Percentiles rank a stretch among this genome's conserved stretches.
Conservation (phyloP, 2,329 filamentous ascomycete species). For the Penicillium sumatraense region DNA sequence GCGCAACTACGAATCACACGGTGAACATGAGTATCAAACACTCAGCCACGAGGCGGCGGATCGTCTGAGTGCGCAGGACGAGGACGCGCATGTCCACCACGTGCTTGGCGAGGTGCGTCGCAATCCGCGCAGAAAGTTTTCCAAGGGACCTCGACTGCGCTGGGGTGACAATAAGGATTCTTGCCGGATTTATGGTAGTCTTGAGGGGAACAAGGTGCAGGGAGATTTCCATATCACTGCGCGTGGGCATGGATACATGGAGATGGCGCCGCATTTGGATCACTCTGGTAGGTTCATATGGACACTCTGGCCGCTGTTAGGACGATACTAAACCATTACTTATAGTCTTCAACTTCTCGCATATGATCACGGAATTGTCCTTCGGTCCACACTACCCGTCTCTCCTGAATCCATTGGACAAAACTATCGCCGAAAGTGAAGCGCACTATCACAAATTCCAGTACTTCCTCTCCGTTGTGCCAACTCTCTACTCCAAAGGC, state of each 20-base stretch:
- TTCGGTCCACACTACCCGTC: conserved; percentile 97
- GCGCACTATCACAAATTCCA: conserved; percentile 93
- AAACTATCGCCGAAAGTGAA: conserved; percentile 77
- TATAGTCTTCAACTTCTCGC: conserved; percentile 93
- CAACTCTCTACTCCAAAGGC: conserved; percentile 82
- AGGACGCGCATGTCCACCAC: conserved; percentile 87
- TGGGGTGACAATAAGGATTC: conserved; percentile 66
- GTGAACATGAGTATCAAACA: conserved; percentile 60
- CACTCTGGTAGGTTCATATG: conserved; percentile 67
- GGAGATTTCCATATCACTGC: conserved; percentile 98
- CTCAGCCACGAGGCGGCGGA: conserved; percentile 67
- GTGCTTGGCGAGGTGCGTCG: conserved; percentile 76
- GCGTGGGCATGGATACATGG: conserved; percentile 90
- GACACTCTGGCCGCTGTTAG: not conserved
- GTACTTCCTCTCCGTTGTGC: conserved; percentile 95
- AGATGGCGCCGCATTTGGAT: conserved; percentile 78
- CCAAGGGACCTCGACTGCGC: conserved; percentile 73
- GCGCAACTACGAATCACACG: conserved; percentile 62
- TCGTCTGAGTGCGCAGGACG: conserved; percentile 53
- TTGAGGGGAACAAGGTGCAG: conserved; percentile 95
- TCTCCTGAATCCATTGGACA: conserved; percentile 90
- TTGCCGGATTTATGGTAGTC: conserved; percentile 85
- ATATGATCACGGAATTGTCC: conserved; percentile 93
- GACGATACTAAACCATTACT: not conserved
- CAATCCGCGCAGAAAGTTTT: conserved; percentile 67